Evolutionary conservation across 768 basidiomycete genomes (phyloP).

Genomic region (Russula earlei): DNA sequence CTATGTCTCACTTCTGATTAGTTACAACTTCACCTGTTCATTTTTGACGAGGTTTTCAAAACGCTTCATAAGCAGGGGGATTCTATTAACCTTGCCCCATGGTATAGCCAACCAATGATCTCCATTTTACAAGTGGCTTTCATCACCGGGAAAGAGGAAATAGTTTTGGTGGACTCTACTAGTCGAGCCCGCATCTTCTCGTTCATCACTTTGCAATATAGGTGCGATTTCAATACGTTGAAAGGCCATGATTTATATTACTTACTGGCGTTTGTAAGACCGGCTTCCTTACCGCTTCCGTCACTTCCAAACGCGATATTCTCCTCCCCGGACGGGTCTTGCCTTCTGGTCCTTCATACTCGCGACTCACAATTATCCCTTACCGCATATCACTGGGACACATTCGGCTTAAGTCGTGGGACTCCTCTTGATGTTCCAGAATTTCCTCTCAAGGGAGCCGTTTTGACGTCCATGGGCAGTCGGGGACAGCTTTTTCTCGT

Average conservation of each 20-base stretch:
- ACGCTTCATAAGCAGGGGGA: constrained; percentile 35
- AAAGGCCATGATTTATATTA: neutral
- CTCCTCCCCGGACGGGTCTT: constrained; percentile 48
- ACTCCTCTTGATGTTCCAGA: constrained; percentile 30
- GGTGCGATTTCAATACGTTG: constrained; percentile 28
- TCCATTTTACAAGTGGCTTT: constrained; percentile 34
- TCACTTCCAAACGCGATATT: constrained; percentile 29
- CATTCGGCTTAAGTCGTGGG: constrained; percentile 44
- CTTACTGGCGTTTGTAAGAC: constrained; percentile 26
- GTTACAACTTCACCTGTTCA: constrained; percentile 36
- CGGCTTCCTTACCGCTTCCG: constrained; percentile 34
- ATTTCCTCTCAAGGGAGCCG: constrained; percentile 20
- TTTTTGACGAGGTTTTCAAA: constrained; percentile 37
- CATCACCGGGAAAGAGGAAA: constrained; percentile 41
- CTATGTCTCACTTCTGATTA: neutral
- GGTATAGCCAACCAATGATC: constrained; percentile 30
- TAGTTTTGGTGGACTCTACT: constrained; percentile 40
- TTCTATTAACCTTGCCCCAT: constrained; percentile 32
- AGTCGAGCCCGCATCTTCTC: constrained; percentile 43
- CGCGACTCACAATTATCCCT: constrained; percentile 14
- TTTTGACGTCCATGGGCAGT: constrained; percentile 38
- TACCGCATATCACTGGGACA: constrained; percentile 44
- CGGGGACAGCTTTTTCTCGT: constrained; percentile 37
- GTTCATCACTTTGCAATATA: constrained; percentile 41
- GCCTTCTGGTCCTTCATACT: constrained; percentile 32